These are phyloP conservation scores for Trichoderma orchidacearum DNA, from an alignment of 495 filamentous ascomycete genomes.

Conservation along the genomic window DNA sequence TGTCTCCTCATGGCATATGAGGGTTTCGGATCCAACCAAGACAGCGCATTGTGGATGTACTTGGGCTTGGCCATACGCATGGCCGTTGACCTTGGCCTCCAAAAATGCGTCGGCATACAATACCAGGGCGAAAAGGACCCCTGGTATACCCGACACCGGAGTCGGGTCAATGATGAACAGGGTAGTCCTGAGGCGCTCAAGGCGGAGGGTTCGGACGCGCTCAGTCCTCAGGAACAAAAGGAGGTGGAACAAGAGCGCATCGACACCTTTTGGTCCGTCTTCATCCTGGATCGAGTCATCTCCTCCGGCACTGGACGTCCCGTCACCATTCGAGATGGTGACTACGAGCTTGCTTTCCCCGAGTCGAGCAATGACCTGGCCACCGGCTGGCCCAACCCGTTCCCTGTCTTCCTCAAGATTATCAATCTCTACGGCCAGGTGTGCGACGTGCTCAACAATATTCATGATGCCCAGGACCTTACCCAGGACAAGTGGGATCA, in stretches of 20 bases:
- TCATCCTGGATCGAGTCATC: constrained; percentile 73
- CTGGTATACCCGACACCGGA: constrained; percentile 28
- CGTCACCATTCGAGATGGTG: constrained; percentile 66
- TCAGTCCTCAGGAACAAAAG: constrained; percentile 41
- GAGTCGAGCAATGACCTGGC: constrained; percentile 41
- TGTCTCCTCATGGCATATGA: constrained; percentile 73
- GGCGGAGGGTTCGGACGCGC: constrained; percentile 21
- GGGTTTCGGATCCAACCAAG: constrained; percentile 71
- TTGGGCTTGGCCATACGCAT: constrained; percentile 73
- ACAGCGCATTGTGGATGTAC: constrained; percentile 86
- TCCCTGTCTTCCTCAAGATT: constrained; percentile 65
- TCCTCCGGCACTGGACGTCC: constrained; percentile 72
- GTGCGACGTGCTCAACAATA: constrained; percentile 72
- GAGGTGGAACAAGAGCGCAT: constrained; percentile 57
- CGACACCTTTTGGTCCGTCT: constrained; percentile 77
- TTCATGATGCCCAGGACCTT: constrained; percentile 60
- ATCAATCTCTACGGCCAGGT: constrained; percentile 73
- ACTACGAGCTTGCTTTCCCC: constrained; percentile 68
- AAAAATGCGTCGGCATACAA: constrained; percentile 61
- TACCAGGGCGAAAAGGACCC: constrained; percentile 46
- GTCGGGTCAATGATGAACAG: constrained; percentile 11
- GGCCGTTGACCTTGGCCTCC: constrained; percentile 72
- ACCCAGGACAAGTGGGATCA: constrained; percentile 55
- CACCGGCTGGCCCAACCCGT: constrained; percentile 58
- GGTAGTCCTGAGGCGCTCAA: constrained; percentile 15